Base-by-base conservation (phyloP, 2,329 filamentous ascomycete genomes). In the Trichoderma pleuroti region DNA sequence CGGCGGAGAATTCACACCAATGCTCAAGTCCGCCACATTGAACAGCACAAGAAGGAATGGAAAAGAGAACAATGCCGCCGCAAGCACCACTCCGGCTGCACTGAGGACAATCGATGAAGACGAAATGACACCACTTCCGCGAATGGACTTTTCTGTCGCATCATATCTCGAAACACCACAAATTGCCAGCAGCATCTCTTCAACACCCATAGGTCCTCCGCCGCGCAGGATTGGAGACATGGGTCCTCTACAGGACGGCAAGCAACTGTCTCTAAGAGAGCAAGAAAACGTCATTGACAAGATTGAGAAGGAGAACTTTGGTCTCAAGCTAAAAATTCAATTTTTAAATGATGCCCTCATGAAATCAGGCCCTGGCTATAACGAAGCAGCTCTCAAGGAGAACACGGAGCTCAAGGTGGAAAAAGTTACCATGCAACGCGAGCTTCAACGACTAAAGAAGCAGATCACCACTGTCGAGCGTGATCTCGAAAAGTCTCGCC, bases 261-360 rank as follows among this genome's bases (percentile, higher is more conserved):
- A 98, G 76, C 91, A 97, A 78, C 86, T 98, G 75, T 97, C 96
- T 1, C 82, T 99, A 71, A 91, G 94, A 72, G 96, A 99, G 78
- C 96, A 99, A 80, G 96, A 98, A 81, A 94, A 93, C 75, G 92
- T 96, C 74, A 95, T 99, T 75, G 93, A 98, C 82, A 93, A 93
- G 78, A 95, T 99, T 76, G 94, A 98, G 78, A 99, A 99, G 84
- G 96, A 98, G 78, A 99, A 99, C 78, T 99, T 98, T 78, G 93
- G 93, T 28, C 86, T 99, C 68, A 98, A 98, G 81, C 87, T 98
- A 75, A 98, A 97, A 81, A 97, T 98, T 67, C 94, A 98, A 80
- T 99, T 97, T 79, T 86, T 99, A 70, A 94, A 99, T 80, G 93
- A 98, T 75, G 93, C 93, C 16, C 83, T 99, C 63, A 89, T 91